Base-by-base conservation (phyloP, 2,329 filamentous ascomycete genomes). In the Trichoderma sp. region DNA sequence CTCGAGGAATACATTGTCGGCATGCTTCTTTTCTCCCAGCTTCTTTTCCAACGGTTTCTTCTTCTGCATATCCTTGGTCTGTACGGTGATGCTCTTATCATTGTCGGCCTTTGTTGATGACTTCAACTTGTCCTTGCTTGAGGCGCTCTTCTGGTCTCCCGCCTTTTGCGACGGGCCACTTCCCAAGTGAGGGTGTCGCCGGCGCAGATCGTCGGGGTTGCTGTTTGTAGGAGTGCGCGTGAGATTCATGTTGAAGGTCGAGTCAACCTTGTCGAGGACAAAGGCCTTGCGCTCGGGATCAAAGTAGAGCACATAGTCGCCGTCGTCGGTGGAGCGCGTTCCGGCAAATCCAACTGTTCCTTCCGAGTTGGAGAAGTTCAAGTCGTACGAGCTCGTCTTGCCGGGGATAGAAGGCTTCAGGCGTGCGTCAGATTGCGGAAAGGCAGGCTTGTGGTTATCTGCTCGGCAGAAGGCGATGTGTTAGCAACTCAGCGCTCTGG, bases 201-300 rank as follows among this genome's bases (percentile, higher is more conserved):
- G 85, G 59, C 87, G 85, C 51, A 96, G 83, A 74, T 85, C 87
- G 34, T 87, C 86, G 65, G 85, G 80, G 72, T 92, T 87, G 66
- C 84, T 82, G 74, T 90, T 90, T 72, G 84, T 86, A 2, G 91
- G 92, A 16, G 89, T 89, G 67, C 86, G 88, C 64, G 87, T 89
- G 66, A 97, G 81, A 78, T 97, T 97, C 90, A 97, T 94, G 75
- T 93, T 90, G 80, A 97, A 91, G 49, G 90, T 89, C n/a, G 90
- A 91, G 76, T 93, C 88, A 66, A 97, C 83, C 63, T 89, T 89
- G 81, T 97, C 93, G 66, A 97, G 85, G 32, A 96, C 89, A 73
- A 96, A 96, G 68, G 86, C 90, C 75, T 95, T 89, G 64, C 88
- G 89, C 21, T 84, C 82, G 10, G 90, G 85, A 78, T 97, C 92